phyloP scores from a whole-genome alignment of 2,329 filamentous ascomycete genomes.

The Ceratocystis cubensis region DNA sequence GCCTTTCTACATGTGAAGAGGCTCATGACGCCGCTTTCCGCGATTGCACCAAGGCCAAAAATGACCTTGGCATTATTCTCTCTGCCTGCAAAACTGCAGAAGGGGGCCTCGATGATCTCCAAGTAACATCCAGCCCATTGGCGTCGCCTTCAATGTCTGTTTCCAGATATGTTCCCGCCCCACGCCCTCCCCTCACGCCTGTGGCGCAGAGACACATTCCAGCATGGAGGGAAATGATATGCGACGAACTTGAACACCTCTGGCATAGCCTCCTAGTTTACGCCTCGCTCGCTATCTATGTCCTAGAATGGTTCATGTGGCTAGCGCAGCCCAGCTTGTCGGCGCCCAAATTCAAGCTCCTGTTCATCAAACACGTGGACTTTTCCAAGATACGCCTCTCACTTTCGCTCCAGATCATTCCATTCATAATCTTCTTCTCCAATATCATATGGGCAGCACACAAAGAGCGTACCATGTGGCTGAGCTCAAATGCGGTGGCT shows the following conservation, averaged over 20 bases:
- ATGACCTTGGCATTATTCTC: too few relatives aligned
- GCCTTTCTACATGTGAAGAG: neutral
- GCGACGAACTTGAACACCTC: neutral
- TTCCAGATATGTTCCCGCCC: neutral
- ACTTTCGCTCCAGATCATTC: neutral
- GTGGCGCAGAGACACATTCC: neutral
- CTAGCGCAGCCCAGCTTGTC: neutral
- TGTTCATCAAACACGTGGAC: neutral
- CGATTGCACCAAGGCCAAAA: too few relatives aligned
- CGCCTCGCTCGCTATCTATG: neutral
- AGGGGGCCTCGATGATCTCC: neutral
- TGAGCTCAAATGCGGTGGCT: neutral
- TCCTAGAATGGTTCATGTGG: neutral
- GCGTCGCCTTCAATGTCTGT: neutral
- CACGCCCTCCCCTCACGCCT: neutral
- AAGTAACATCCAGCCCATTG: neutral
- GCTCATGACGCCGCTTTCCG: neutral
- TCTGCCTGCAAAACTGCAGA: neutral
- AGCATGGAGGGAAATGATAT: neutral
- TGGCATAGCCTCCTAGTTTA: neutral
- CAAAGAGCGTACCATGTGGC: neutral
- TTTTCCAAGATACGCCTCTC: neutral
- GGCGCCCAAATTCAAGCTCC: neutral
- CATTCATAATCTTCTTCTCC: neutral
- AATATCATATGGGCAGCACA: neutral